Base-by-base conservation (phyloP, 352 stramenopile genomes). In the Phytopythium oedochilum region DNA sequence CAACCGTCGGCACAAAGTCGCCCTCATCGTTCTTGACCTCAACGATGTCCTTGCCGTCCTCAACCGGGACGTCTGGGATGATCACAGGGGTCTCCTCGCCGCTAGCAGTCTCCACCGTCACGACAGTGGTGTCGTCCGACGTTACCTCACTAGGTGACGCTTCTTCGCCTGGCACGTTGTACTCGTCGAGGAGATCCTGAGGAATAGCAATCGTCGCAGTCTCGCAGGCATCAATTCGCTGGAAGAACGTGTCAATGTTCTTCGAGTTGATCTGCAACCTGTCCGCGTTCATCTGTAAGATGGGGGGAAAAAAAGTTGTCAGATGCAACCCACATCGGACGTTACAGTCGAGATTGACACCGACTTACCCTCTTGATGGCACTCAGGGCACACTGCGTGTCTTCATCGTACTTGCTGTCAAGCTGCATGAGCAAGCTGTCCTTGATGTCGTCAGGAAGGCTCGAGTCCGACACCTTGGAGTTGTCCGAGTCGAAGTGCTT, bases 291-390 rank as follows among this genome's bases (percentile, higher is more conserved):
- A 66, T 64, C 71, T 80, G 35, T 36, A 6, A 36, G 5, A n/a
- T n/a, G n/a, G n/a, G n/a, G n/a, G n/a, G n/a, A n/a, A n/a, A n/a
- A n/a, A n/a, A n/a, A n/a, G n/a, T n/a, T n/a, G n/a, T n/a, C n/a
- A n/a, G n/a, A n/a, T n/a, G n/a, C n/a, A n/a, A n/a, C n/a, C n/a
- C n/a, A n/a, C 32, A 36, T 14, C 49, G 31, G 45, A n/a, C 26
- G 36, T 7, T 11, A 9, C 7, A n/a, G 5, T 18, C 18, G 35
- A 9, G 17, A 2, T 20, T 3, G 5, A 26, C 15, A 29, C 10
- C 34, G n/a, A 64, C 64, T 18, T 66, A 86, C 67, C 52, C 51
- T 35, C 35, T 63, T 62, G 66, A 83, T 82, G 1, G 74, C 71
- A 14, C 56, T 60, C 35, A 75, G 48, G n/a, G 65, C 58, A 31